Evolutionary conservation across 768 basidiomycete genomes (phyloP).

Genomic region (Podaxis sp.): DNA sequence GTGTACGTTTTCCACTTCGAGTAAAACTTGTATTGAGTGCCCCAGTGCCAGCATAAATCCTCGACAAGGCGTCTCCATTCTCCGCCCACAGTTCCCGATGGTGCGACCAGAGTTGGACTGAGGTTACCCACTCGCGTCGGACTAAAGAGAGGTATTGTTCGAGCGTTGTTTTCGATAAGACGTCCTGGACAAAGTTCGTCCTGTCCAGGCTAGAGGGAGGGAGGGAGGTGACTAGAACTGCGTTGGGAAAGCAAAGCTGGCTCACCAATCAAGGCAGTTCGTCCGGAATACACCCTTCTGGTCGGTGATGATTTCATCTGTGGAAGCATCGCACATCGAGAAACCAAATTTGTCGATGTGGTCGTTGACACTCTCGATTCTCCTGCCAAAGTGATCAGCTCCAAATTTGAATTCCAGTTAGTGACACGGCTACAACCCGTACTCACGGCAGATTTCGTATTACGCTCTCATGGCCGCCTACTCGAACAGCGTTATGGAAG

Average conservation of each 20-base stretch:
- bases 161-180: slow-evolving; percentile 78
- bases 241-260: slow-evolving; percentile 1
- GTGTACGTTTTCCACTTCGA: slow-evolving; percentile 88
- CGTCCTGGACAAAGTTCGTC: slow-evolving; percentile 97
- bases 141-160: slow-evolving; percentile 82
- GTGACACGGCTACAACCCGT: not conserved
- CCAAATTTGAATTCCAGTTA: not conserved
- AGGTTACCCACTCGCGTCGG: slow-evolving; percentile 72
- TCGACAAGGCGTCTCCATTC: slow-evolving; percentile 89
- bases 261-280: slow-evolving; percentile 93
- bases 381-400: slow-evolving; percentile 36
- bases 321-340: slow-evolving; percentile 68
- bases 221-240: slow-evolving; percentile 1
- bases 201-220: slow-evolving; percentile 72
- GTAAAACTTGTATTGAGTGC: slow-evolving; percentile 97
- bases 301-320: slow-evolving; percentile 74
- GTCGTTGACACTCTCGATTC: slow-evolving; percentile 54
- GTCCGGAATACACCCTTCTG: slow-evolving; percentile 93
- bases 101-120: slow-evolving; percentile 71
- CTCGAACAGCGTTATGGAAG: slow-evolving; percentile 82
- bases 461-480: slow-evolving; percentile 86
- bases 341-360: slow-evolving; percentile 83
- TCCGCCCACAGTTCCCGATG: slow-evolving; percentile 98
- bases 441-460: slow-evolving; percentile 66
- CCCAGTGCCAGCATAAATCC: slow-evolving; percentile 92